Evolutionary conservation across 371 early-diverging fungal species (phyloP).

Genomic region (Quaeritorhiza haematococci): DNA sequence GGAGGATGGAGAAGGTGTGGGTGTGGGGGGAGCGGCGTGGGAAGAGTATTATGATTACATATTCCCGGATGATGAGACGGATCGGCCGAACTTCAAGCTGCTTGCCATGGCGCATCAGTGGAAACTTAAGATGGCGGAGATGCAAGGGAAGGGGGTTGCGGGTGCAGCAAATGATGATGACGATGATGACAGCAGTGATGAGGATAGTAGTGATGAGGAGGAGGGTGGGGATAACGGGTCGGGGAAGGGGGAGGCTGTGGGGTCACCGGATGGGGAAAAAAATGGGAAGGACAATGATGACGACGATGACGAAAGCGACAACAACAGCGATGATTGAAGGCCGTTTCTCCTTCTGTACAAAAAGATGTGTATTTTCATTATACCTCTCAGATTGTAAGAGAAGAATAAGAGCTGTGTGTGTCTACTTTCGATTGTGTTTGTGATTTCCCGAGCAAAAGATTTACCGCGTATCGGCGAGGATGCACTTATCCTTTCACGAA

Average conservation of each 20-base stretch:
- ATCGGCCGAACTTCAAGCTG: constrained; percentile 80
- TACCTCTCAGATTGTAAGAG: too few relatives aligned
- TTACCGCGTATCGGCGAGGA: too few relatives aligned
- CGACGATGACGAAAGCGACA: constrained; percentile 1
- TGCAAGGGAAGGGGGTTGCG: constrained; percentile 1
- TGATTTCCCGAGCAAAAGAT: too few relatives aligned
- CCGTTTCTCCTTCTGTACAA: too few relatives aligned
- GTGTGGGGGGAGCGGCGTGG: constrained; percentile 41
- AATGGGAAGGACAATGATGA: constrained; percentile 7
- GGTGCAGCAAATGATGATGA: constrained; percentile 7
- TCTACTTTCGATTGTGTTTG: too few relatives aligned
- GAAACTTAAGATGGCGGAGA: constrained; percentile 54
- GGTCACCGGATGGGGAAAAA: neutral
- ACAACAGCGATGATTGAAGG: too few relatives aligned
- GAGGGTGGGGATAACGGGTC: neutral
- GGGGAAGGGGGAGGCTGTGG: neutral
- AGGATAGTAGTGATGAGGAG: constrained; percentile 3
- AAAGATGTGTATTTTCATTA: too few relatives aligned
- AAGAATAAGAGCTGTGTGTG: too few relatives aligned
- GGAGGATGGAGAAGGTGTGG: neutral
- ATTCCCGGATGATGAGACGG: constrained; percentile 90
- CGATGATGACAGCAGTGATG: constrained; percentile 2
- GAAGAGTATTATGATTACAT: constrained; percentile 98
- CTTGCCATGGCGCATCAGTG: constrained; percentile 88
- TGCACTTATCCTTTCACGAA: too few relatives aligned